Evolutionary conservation across 2,329 filamentous ascomycete species (phyloP).

Genomic region (Aureobasidium zeae): DNA sequence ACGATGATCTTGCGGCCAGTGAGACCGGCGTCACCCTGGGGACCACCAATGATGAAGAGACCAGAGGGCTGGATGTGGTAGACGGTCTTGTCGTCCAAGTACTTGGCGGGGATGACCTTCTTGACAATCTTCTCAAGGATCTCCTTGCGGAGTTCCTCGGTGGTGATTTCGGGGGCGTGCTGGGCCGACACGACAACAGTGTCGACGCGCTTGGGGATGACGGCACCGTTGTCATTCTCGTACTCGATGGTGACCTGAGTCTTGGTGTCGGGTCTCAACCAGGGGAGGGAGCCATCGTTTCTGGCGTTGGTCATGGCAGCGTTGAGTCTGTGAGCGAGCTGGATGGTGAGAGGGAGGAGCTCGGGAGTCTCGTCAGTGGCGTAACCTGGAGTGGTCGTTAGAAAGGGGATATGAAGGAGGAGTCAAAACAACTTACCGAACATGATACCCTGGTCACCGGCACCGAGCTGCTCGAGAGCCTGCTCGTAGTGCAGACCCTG

Average conservation of each 20-base stretch:
- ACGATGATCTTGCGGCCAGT: conserved; percentile 99
- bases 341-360: conserved; percentile 86
- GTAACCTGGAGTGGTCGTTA: conserved; percentile 48
- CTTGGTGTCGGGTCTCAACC: conserved; percentile 98
- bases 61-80: conserved; percentile 99
- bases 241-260: conserved; percentile 99
- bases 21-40: conserved; percentile 96
- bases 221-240: conserved; percentile 88
- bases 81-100: conserved; percentile 84
- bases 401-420: not conserved
- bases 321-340: conserved; percentile 96
- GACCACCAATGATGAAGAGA: conserved; percentile 97
- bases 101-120: conserved; percentile 83
- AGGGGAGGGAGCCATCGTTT: conserved; percentile 76
- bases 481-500: conserved; percentile 98
- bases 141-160: conserved; percentile 86
- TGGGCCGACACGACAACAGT: conserved; percentile 95
- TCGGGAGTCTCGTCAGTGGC: conserved; percentile 98
- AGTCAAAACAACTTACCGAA: conserved; percentile 48
- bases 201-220: conserved; percentile 85
- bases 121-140: conserved; percentile 97
- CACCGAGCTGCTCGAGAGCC: conserved; percentile 93
- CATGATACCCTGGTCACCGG: conserved; percentile 99
- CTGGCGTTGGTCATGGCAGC: conserved; percentile 85
- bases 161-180: conserved; percentile 79